Evolutionary conservation across 2,329 filamentous ascomycete genomes (phyloP).

Genomic region (Curvularia hawaiiensis): DNA sequence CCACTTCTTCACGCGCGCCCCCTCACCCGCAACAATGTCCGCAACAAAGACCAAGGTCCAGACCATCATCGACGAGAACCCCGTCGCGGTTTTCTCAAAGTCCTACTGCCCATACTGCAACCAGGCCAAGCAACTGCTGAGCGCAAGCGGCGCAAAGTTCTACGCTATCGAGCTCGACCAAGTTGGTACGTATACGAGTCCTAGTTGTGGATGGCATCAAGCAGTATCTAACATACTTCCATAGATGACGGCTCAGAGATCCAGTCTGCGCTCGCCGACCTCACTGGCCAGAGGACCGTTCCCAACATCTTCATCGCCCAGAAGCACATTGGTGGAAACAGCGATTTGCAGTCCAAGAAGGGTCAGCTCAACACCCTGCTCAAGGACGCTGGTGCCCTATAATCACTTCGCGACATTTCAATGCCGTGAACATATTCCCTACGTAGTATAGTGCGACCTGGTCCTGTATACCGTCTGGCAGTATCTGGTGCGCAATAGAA

Average conservation of each 20-base stretch:
- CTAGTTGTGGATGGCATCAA: not conserved
- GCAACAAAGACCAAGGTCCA: slow-evolving; percentile 84
- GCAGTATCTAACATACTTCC: not conserved
- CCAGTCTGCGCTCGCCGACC: slow-evolving; percentile 79
- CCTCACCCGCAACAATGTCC: slow-evolving; percentile 73
- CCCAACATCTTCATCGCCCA: slow-evolving; percentile 93
- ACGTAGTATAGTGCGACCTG: not conserved
- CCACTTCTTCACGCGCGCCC: slow-evolving; percentile 69
- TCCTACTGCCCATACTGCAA: slow-evolving; percentile 94
- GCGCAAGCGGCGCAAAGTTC: slow-evolving; percentile 72
- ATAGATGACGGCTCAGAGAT: slow-evolving; percentile 81
- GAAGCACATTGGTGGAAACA: slow-evolving; percentile 96
- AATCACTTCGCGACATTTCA: slow-evolving; percentile 28
- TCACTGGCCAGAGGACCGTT: slow-evolving; percentile 85
- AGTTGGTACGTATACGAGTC: slow-evolving; percentile 64
- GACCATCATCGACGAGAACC: slow-evolving; percentile 84
- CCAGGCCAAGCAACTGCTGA: slow-evolving; percentile 76
- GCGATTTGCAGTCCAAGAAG: slow-evolving; percentile 75
- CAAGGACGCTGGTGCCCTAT: slow-evolving; percentile 68
- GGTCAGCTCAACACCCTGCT: slow-evolving; percentile 67
- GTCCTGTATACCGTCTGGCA: not conserved
- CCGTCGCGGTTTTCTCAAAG: slow-evolving; percentile 95
- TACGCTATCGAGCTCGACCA: slow-evolving; percentile 83
- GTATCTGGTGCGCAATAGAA: not conserved
- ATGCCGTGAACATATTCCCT: not conserved